Conservation (phyloP, 2,329 filamentous ascomycete species). For the Fusarium paranaense region DNA sequence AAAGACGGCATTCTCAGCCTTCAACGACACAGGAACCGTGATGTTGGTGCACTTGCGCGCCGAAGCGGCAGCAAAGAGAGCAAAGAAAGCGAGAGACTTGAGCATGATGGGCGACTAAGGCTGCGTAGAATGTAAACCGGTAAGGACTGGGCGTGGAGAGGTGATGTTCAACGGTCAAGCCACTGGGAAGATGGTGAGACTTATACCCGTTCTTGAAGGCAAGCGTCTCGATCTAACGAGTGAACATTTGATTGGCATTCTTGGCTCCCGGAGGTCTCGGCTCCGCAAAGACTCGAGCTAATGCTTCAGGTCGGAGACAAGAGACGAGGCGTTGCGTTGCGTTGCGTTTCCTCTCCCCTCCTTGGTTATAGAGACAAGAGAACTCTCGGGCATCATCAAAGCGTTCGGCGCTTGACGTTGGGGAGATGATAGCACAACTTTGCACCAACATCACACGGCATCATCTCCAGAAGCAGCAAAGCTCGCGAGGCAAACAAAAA, state of each 20-base stretch:
- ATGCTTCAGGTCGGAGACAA: neutral
- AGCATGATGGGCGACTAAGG: slow-evolving; percentile 32
- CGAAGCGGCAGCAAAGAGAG: slow-evolving; percentile 43
- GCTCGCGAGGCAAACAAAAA: neutral
- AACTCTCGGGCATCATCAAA: neutral
- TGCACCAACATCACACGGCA: neutral
- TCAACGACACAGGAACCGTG: slow-evolving; percentile 66
- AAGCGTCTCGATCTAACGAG: neutral
- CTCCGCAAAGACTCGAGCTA: slow-evolving; percentile 3
- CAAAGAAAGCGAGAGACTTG: slow-evolving; percentile 36
- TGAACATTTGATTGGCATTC: slow-evolving; percentile 4
- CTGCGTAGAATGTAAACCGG: neutral
- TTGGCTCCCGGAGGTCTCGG: neutral
- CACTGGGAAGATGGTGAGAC: slow-evolving; percentile 6
- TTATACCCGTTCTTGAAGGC: slow-evolving; percentile 19
- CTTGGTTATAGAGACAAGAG: neutral
- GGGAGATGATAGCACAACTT: neutral
- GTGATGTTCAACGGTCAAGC: slow-evolving; percentile 9
- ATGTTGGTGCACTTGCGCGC: slow-evolving; percentile 60
- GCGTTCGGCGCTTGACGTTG: neutral
- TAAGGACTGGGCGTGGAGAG: slow-evolving; percentile 10
- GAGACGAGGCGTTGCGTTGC: neutral
- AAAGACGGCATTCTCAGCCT: slow-evolving; percentile 66
- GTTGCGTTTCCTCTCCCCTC: neutral
- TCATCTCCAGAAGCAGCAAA: slow-evolving; percentile 7